Base-by-base conservation (phyloP, 495 filamentous ascomycete species). In the Talaromyces stipitatus region DNA sequence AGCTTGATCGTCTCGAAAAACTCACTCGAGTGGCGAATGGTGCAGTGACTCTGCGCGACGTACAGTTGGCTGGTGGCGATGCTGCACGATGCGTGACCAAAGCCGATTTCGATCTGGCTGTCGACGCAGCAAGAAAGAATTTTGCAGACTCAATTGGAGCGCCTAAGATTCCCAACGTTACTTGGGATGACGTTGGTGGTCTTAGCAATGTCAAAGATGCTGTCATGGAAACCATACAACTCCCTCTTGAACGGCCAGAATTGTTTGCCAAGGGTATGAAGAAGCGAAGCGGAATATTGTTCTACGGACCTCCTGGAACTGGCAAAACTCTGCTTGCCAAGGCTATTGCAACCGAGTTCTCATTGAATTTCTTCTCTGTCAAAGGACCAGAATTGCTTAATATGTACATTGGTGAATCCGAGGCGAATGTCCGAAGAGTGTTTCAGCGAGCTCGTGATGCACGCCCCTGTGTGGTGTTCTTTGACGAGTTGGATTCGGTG, bases 331-430 rank as follows among this genome's bases (percentile, higher is more conserved):
- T 99, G 22, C 82, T 99, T 26, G 94, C 94, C 30, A 97, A 97
- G 74, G 94, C 94, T 36, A 97, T 99, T 64, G 94, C 94, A 1
- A 97, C 95, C 0, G 94, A 97, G 63, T 97, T 97, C 77, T 95
- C 89, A 51, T 81, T 99, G 65, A 99, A 99, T 62, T 99, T 99
- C 79, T 97, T 99, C 82, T 91, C 86, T 51, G 90, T 99, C 71
- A 99, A 99, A 72, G 94, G 94, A 2, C 94, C 94, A 1, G 94
- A 98, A 72, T 70, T 98, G 63, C 83, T 98, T 16, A 98, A 98
- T 66, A 98, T 97, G 94, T 98, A 98, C 66, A 97, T 98, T 67
- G 94, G 94, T 71, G 94, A 97, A 70, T 96, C 91, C 8, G 94
- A 98, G 77, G 95, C 95, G 47, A 97, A 97, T 64, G 94, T 98